Conservation (phyloP, 805 yeast genomes). For the Yamadazyma akitaensis region DNA sequence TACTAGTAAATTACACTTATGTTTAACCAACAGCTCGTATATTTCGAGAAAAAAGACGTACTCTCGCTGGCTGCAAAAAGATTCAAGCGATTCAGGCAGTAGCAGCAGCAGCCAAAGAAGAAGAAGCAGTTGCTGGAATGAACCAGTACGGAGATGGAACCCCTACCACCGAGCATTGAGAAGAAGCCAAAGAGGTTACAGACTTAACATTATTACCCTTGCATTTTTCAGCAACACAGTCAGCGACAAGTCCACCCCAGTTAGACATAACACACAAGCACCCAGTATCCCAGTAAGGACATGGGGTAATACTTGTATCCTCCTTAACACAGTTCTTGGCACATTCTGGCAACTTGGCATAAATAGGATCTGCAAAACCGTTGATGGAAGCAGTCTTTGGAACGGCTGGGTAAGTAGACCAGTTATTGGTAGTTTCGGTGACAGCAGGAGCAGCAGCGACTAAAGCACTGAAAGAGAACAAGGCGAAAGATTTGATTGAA, state of each 20-base stretch:
- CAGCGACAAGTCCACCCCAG: constrained; percentile 28
- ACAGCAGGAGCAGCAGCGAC: constrained; percentile 17
- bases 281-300: constrained; percentile 47
- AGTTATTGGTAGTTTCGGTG: constrained; percentile 18
- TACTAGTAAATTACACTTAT: too few relatives aligned
- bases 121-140: constrained; percentile 20
- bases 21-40: too few relatives aligned
- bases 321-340: constrained; percentile 31
- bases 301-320: constrained; percentile 35
- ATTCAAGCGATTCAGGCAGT: constrained; percentile 11
- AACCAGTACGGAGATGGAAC: constrained; percentile 33
- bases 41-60: background rate
- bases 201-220: constrained; percentile 26
- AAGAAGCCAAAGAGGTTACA: constrained; percentile 24
- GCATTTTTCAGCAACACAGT: constrained; percentile 38
- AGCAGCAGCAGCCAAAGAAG: constrained; percentile 23
- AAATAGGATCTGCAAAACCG: constrained; percentile 39
- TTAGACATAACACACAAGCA: constrained; percentile 41
- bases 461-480: constrained; percentile 8
- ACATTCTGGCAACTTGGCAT: constrained; percentile 28
- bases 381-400: constrained; percentile 39
- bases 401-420: constrained; percentile 31
- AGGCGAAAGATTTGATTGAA: constrained; percentile 7
- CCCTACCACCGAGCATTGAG: constrained; percentile 23
- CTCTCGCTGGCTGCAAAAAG: constrained; percentile 1